A percentile compares a stretch with the other conserved stretches of the same genome.
These are phyloP conservation scores for Russula brevipes DNA, from an alignment of 768 basidiomycete species.

Conservation along the genomic window DNA sequence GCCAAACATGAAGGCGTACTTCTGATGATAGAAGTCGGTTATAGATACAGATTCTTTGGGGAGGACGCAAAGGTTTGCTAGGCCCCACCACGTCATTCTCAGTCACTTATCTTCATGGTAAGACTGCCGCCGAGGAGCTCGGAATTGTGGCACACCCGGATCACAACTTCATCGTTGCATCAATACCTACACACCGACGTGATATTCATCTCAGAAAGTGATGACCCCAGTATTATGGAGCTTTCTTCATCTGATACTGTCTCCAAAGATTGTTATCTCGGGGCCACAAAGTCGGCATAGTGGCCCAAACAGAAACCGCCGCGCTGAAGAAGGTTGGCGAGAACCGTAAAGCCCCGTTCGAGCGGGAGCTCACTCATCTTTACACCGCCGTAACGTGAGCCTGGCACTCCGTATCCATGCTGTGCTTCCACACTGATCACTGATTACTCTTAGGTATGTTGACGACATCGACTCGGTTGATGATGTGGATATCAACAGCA, in stretches of 20 bases:
- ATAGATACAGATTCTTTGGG: conserved; percentile 78
- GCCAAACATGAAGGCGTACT: conserved; percentile 58
- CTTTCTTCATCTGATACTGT: conserved; percentile 1
- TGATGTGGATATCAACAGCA: conserved; percentile 47
- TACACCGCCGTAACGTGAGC: conserved; percentile 87
- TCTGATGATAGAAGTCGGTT: conserved; percentile 78
- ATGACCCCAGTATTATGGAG: conserved; percentile 20
- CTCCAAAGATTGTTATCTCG: conserved; percentile 59
- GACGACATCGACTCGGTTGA: conserved; percentile 72
- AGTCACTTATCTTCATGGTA: background rate
- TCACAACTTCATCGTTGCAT: conserved; percentile 71
- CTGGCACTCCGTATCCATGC: background rate
- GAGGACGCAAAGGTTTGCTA: conserved; percentile 68
- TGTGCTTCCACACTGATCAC: background rate
- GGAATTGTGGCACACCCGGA: conserved; percentile 70
- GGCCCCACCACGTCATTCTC: background rate
- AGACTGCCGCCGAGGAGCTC: conserved; percentile 68
- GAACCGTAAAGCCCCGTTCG: conserved; percentile 68
- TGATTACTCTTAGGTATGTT: conserved; percentile 55
- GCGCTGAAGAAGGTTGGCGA: conserved; percentile 82
- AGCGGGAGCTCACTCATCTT: conserved; percentile 66
- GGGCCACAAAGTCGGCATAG: conserved; percentile 80
- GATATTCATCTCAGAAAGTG: conserved; percentile 76
- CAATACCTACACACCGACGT: conserved; percentile 62
- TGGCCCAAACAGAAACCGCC: conserved; percentile 80